Conservation (phyloP, 2,329 filamentous ascomycete genomes). For the Phymatotrichopsis omnivora region DNA sequence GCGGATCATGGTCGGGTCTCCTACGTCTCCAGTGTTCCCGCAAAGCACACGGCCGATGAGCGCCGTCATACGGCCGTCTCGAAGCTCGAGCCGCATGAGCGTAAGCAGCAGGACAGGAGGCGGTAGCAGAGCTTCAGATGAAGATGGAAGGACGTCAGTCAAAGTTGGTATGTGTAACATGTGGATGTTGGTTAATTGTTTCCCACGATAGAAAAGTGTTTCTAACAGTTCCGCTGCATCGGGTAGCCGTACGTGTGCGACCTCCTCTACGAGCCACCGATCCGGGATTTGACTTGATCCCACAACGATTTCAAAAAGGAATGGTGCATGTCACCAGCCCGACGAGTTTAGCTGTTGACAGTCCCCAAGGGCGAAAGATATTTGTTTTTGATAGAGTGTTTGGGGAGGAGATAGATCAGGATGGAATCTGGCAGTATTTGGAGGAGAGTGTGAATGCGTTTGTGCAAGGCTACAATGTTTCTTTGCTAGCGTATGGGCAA, state of each 20-base stretch:
- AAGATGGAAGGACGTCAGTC: constrained; percentile 81
- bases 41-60: constrained; percentile 58
- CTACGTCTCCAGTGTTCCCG: constrained; percentile 26
- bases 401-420: constrained; percentile 67
- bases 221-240: constrained; percentile 21
- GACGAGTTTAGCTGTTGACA: constrained; percentile 79
- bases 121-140: constrained; percentile 76
- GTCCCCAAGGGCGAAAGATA: constrained; percentile 81
- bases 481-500: constrained; percentile 90
- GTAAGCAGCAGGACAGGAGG: constrained; percentile 64
- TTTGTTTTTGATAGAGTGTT: constrained; percentile 98
- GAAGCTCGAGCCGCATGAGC: constrained; percentile 79
- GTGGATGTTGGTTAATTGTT: background rate
- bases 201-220: background rate
- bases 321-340: constrained; percentile 83
- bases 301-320: constrained; percentile 84
- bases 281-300: constrained; percentile 88
- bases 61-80: constrained; percentile 63
- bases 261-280: constrained; percentile 74
- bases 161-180: constrained; percentile 77
- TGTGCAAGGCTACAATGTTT: constrained; percentile 95
- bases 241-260: constrained; percentile 76
- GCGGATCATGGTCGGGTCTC: constrained; percentile 26
- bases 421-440: constrained; percentile 90
- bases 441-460: constrained; percentile 84